These are phyloP conservation scores for Protomyces inouyei DNA, from an alignment of 1,139 yeast species.

Conservation along the genomic window DNA sequence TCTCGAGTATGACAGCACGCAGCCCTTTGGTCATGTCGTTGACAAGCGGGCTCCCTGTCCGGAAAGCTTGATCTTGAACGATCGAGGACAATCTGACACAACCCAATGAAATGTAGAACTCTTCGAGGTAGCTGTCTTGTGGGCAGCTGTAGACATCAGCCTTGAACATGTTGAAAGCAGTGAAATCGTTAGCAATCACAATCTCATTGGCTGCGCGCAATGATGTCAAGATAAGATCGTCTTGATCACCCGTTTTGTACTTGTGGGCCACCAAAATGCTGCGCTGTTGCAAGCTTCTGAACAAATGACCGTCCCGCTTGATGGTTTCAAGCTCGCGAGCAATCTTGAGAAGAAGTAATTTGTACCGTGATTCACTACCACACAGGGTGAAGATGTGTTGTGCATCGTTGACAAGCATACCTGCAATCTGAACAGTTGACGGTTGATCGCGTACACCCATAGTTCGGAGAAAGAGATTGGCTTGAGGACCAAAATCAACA, in stretches of 20 bases:
- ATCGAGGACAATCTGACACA: conserved; percentile 31
- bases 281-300: conserved; percentile 36
- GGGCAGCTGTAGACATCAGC: conserved; percentile 41
- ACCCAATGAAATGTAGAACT: conserved; percentile 36
- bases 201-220: conserved; percentile 35
- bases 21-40: conserved; percentile 29
- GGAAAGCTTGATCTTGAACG: conserved; percentile 31
- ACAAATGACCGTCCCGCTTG: conserved; percentile 34
- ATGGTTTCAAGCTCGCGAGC: conserved; percentile 37
- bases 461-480: conserved; percentile 38
- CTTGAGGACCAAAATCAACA: conserved; percentile 35
- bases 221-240: neutral
- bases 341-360: conserved; percentile 35
- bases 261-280: conserved; percentile 39
- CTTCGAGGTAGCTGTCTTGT: conserved; percentile 38
- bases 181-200: conserved; percentile 43
- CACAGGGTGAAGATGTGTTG: conserved; percentile 37
- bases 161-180: conserved; percentile 40
- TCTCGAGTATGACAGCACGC: conserved; percentile 36
- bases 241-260: conserved; percentile 34
- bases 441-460: conserved; percentile 43
- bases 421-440: conserved; percentile 38
- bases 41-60: conserved; percentile 29
- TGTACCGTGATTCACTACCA: conserved; percentile 35
- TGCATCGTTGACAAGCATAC: conserved; percentile 38